Percentiles rank a stretch among this genome's conserved stretches.
These are phyloP conservation scores for Nephelium lappaceum DNA, from an alignment of 345 rosid genomes.

Conservation along the genomic window DNA sequence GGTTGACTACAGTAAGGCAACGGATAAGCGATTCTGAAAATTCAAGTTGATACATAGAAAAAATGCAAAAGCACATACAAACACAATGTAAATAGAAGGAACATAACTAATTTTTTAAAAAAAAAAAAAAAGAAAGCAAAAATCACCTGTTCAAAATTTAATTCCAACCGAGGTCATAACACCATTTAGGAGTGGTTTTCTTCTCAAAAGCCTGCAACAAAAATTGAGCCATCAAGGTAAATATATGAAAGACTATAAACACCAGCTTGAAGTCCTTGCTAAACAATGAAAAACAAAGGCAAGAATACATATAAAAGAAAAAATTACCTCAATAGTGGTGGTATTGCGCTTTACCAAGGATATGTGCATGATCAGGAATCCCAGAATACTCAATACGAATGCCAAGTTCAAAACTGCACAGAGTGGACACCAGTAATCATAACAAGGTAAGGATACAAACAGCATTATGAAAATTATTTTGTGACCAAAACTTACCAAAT, in stretches of 20 bases:
- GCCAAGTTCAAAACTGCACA: constrained; percentile 74
- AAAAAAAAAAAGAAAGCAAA: background rate
- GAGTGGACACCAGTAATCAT: background rate
- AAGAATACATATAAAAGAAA: constrained; percentile 11
- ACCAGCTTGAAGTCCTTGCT: background rate
- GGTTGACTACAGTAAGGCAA: background rate
- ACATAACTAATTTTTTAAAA: background rate
- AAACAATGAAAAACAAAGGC: constrained; percentile 8
- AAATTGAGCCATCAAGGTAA: constrained; percentile 17
- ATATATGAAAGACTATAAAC: background rate
- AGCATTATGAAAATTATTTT: background rate
- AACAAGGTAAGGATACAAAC: background rate
- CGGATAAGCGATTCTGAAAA: background rate
- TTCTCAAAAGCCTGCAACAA: constrained; percentile 74
- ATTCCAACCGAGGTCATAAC: constrained; percentile 78
- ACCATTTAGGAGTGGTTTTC: constrained; percentile 64
- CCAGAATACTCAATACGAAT: constrained; percentile 74
- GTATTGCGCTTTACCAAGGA: constrained; percentile 63
- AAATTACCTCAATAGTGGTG: constrained; percentile 81
- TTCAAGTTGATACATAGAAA: background rate
- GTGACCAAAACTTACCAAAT: constrained; percentile 53
- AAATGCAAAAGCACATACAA: background rate
- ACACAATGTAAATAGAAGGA: background rate
- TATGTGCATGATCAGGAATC: constrained; percentile 80
- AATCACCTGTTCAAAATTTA: constrained; percentile 73